These are phyloP conservation scores for Cyberlindnera euphorbiiphila DNA, from an alignment of 805 yeast species.

Conservation along the genomic window DNA sequence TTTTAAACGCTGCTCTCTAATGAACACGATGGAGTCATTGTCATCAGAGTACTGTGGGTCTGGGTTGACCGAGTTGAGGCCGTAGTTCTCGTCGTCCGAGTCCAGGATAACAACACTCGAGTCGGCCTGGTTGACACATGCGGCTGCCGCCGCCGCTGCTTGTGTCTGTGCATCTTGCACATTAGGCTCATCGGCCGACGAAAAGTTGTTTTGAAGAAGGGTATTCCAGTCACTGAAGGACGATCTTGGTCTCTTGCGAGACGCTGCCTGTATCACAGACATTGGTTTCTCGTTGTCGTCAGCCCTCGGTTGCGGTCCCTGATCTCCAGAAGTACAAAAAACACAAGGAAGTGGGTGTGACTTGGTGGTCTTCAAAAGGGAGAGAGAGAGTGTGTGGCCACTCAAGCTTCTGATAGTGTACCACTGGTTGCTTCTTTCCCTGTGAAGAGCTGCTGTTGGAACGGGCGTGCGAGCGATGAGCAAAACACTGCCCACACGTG, in stretches of 20 bases:
- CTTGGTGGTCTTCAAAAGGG: no score
- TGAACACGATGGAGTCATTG: slow-evolving; percentile 15
- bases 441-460: no score
- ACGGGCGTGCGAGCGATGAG: no score
- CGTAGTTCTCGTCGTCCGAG: slow-evolving; percentile 36
- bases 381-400: no score
- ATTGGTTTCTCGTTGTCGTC: slow-evolving; percentile 2
- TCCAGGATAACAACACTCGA: slow-evolving; percentile 36
- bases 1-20: slow-evolving; percentile 13
- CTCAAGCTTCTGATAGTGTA: no score
- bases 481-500: no score
- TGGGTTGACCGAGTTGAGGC: slow-evolving; percentile 12
- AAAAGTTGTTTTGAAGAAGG: slow-evolving; percentile 19
- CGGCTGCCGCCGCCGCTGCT: slow-evolving; percentile 3
- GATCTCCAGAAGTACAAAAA: no score
- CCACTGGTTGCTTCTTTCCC: no score
- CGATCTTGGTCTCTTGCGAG: slow-evolving; percentile 38
- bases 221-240: slow-evolving; percentile 28
- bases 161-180: slow-evolving; percentile 8
- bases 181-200: slow-evolving; percentile 8
- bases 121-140: slow-evolving; percentile 13
- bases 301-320: no score
- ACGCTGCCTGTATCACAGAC: slow-evolving; percentile 12
- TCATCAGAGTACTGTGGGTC: slow-evolving; percentile 13
- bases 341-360: no score